phyloP scores from a whole-genome alignment of 179 eudicot genomes.

The Sideroxylon spinosum region DNA sequence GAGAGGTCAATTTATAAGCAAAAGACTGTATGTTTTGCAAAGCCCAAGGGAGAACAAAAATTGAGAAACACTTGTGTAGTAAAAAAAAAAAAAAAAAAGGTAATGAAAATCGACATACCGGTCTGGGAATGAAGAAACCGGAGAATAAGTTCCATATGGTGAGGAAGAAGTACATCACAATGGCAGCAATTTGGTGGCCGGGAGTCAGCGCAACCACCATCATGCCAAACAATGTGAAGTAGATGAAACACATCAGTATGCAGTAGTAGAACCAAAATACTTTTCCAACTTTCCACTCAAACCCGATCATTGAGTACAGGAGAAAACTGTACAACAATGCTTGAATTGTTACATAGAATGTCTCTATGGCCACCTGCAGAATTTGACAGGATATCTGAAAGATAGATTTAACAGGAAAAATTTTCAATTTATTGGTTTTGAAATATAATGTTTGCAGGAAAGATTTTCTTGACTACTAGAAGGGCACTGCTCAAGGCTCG shows the following conservation, averaged over 20 bases:
- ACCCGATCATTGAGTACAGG: constrained; percentile 73
- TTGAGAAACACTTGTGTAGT: too few species aligned
- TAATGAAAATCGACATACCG: constrained; percentile 34
- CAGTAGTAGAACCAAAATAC: constrained; percentile 59
- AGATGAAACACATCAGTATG: constrained; percentile 57
- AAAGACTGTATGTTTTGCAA: not conserved
- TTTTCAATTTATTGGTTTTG: not conserved
- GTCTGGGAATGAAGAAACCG: constrained; percentile 64
- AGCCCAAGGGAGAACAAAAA: not conserved
- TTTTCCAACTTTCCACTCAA: constrained; percentile 47
- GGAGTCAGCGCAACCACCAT: constrained; percentile 80
- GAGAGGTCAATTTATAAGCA: not conserved
- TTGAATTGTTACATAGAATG: constrained; percentile 44
- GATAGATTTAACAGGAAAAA: too few species aligned
- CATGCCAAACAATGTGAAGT: constrained; percentile 73
- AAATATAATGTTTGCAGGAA: not conserved
- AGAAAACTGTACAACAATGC: constrained; percentile 41
- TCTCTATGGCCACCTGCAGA: constrained; percentile 65
- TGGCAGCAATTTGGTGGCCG: constrained; percentile 53
- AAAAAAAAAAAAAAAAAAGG: too few species aligned
- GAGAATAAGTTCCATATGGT: constrained; percentile 77
- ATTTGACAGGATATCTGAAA: not conserved
- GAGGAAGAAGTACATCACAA: constrained; percentile 65
- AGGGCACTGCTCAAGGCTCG: too few species aligned
- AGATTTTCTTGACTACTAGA: not conserved